Conservation (phyloP, 129 eudicot genomes). For the Artemisia argyi region DNA sequence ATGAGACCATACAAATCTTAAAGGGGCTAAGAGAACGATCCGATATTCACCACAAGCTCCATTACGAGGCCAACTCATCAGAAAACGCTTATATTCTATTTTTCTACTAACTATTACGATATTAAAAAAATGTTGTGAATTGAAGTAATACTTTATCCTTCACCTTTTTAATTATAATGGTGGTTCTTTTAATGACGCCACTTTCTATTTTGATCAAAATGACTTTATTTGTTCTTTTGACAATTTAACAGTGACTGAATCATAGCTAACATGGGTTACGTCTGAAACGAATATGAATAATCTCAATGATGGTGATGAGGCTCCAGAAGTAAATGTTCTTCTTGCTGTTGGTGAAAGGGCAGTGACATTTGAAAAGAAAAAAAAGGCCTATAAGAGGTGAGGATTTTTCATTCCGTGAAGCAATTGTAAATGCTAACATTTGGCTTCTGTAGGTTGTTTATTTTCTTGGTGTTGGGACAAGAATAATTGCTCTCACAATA, state of each 20-base stretch:
- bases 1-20: too few species aligned
- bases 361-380: constrained; percentile 54
- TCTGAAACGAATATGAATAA: constrained; percentile 53
- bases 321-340: constrained; percentile 73
- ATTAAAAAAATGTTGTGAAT: constrained; percentile 41
- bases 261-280: constrained; percentile 51
- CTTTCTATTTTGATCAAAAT: constrained; percentile 85
- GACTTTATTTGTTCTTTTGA: constrained; percentile 69
- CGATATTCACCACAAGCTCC: too few species aligned
- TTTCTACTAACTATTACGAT: constrained; percentile 76
- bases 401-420: constrained; percentile 74
- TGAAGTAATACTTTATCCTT: constrained; percentile 47
- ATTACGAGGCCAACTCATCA: constrained; percentile 57
- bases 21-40: too few species aligned
- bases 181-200: constrained; percentile 74
- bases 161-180: constrained; percentile 55
- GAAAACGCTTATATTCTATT: constrained; percentile 70
- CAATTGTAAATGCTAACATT: constrained; percentile 83
- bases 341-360: constrained; percentile 92
- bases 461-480: constrained; percentile 88
- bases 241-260: constrained; percentile 38
- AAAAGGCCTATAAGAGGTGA: constrained; percentile 89
- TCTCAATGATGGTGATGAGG: constrained; percentile 50
- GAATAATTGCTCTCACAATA: constrained; percentile 80
- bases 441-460: constrained; percentile 87